Percentiles rank a stretch among this genome's conserved stretches.
phyloP scores from a whole-genome alignment of 1,284 basidiomycete species.

The Exobasidium rhododendri region DNA sequence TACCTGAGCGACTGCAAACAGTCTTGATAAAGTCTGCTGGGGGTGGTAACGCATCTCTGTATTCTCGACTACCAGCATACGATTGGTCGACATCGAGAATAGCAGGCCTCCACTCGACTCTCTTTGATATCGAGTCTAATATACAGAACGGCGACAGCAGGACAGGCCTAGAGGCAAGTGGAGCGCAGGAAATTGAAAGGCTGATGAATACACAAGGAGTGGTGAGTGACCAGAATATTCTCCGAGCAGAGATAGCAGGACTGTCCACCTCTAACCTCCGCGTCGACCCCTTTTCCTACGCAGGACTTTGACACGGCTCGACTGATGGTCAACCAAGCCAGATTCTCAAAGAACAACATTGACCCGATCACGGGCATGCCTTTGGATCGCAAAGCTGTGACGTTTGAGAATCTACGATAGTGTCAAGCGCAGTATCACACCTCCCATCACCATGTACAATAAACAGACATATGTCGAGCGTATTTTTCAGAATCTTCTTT shows the following conservation, averaged over 20 bases:
- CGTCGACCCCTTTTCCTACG: not conserved
- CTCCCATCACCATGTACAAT: not conserved
- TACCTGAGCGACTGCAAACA: not conserved
- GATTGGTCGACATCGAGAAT: constrained; percentile 31
- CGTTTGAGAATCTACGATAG: constrained; percentile 20
- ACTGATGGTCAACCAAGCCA: constrained; percentile 40
- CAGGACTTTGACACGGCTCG: constrained; percentile 49
- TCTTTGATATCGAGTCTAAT: constrained; percentile 50
- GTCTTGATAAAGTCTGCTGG: not conserved
- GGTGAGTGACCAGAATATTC: constrained; percentile 21
- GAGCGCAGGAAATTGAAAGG: constrained; percentile 37
- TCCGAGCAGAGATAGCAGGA: no score
- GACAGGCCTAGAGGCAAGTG: constrained; percentile 37
- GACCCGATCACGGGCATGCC: constrained; percentile 50
- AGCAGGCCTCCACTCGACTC: constrained; percentile 31
- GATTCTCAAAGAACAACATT: constrained; percentile 38
- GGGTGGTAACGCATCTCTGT: not conserved
- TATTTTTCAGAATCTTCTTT: no score
- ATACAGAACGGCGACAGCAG: constrained; percentile 35
- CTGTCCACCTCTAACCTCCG: no score
- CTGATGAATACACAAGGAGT: constrained; percentile 41
- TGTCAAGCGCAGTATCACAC: not conserved
- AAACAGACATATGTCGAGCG: no score
- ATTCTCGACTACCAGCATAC: constrained; percentile 10
- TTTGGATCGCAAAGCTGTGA: constrained; percentile 48